Evolutionary conservation across 176 grass and related monocot genomes (phyloP).

Genomic region (Poa pratensis): DNA sequence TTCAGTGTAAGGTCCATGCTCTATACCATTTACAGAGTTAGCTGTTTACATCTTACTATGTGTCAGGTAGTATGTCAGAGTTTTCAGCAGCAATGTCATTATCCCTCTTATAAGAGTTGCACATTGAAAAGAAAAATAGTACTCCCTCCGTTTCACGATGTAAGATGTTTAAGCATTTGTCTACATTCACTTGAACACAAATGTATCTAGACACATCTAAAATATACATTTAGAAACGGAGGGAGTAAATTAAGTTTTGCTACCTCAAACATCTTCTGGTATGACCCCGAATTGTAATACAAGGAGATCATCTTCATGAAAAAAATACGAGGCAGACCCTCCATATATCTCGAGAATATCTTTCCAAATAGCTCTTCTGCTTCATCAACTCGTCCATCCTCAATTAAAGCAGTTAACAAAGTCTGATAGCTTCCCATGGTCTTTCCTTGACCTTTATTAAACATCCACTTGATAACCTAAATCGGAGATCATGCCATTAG

Average conservation of each 20-base stretch:
- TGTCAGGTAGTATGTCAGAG: background rate
- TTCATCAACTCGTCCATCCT: slow-evolving; percentile 83
- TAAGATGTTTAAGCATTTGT: too few relatives aligned
- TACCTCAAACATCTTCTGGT: slow-evolving; percentile 99
- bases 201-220: too few relatives aligned
- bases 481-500: slow-evolving; percentile 20
- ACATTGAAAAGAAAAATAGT: slow-evolving; percentile 23
- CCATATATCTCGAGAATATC: slow-evolving; percentile 78
- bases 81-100: slow-evolving; percentile 8
- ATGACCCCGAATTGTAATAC: slow-evolving; percentile 58
- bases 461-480: slow-evolving; percentile 98
- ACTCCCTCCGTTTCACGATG: too few relatives aligned
- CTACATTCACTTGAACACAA: too few relatives aligned
- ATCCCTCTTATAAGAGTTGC: background rate
- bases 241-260: slow-evolving; percentile 17
- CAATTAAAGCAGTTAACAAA: slow-evolving; percentile 87
- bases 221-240: too few relatives aligned
- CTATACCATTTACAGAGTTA: background rate
- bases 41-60: background rate
- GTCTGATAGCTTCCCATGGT: slow-evolving; percentile 93
- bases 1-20: background rate
- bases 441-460: slow-evolving; percentile 98
- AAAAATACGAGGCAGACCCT: slow-evolving; percentile 85
- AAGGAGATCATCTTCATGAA: slow-evolving; percentile 84
- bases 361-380: slow-evolving; percentile 87